Evolutionary conservation across 2,329 filamentous ascomycete species (phyloP).

Genomic region (Phialophora expanda): DNA sequence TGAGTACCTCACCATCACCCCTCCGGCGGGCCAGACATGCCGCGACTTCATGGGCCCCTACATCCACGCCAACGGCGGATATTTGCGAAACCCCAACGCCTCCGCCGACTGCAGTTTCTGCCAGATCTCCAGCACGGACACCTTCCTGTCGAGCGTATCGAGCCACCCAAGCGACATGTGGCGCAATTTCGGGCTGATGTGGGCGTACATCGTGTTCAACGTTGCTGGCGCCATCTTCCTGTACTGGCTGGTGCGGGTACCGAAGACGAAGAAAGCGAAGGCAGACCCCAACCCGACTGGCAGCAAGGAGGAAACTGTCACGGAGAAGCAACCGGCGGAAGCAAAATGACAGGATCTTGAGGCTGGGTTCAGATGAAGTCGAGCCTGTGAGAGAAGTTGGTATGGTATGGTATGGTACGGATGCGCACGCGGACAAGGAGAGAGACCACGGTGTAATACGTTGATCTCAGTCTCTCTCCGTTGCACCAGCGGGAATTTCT

Average conservation of each 20-base stretch:
- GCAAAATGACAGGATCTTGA: not conserved
- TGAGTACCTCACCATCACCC: slow-evolving; percentile 69
- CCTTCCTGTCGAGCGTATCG: slow-evolving; percentile 51
- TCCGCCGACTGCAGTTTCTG: slow-evolving; percentile 59
- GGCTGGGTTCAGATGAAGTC: not conserved
- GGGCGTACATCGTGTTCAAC: slow-evolving; percentile 70
- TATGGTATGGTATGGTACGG: not conserved
- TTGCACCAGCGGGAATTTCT: not conserved
- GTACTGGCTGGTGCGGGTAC: slow-evolving; percentile 68
- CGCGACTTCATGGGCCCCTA: slow-evolving; percentile 62
- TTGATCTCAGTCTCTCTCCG: not conserved
- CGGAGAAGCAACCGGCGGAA: not conserved
- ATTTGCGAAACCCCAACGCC: slow-evolving; percentile 56
- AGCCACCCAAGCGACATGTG: slow-evolving; percentile 60
- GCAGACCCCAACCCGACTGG: not conserved
- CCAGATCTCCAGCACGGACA: slow-evolving; percentile 52
- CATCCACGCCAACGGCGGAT: slow-evolving; percentile 55
- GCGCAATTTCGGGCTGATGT: slow-evolving; percentile 74
- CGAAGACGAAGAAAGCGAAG: slow-evolving; percentile 41
- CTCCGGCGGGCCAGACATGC: slow-evolving; percentile 66
- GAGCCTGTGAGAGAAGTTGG: not conserved
- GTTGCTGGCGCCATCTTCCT: slow-evolving; percentile 62
- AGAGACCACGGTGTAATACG: not conserved
- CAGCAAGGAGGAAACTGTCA: not conserved
- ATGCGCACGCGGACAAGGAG: not conserved